Conservation (phyloP, 257 asterid genomes). For the Jacaranda mimosifolia region DNA sequence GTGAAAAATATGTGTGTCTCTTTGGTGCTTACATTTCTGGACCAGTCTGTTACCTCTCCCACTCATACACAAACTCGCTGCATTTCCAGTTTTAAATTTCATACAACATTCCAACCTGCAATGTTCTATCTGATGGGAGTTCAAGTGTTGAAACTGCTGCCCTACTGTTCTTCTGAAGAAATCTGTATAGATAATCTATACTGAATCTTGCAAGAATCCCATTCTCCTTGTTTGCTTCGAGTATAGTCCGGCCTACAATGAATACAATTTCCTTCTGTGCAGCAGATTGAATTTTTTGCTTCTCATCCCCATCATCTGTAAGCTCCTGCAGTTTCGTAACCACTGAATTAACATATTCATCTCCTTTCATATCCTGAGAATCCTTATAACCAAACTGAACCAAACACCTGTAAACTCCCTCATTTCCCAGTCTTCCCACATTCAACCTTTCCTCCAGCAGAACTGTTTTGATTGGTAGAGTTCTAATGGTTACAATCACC, state of each 20-base stretch:
- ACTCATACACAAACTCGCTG: no score
- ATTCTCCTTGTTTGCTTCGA: conserved; percentile 46
- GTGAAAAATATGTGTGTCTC: not conserved
- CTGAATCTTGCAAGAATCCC: conserved; percentile 52
- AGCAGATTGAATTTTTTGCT: conserved; percentile 43
- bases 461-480: conserved; percentile 56
- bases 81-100: conserved; percentile 40
- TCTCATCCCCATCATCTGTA: conserved; percentile 40
- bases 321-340: conserved; percentile 40
- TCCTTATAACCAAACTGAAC: conserved; percentile 73
- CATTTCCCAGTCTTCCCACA: conserved; percentile 54
- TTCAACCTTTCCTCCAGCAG: conserved; percentile 49
- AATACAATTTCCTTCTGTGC: conserved; percentile 46
- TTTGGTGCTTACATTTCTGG: not conserved
- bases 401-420: conserved; percentile 66
- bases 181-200: conserved; percentile 63
- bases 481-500: conserved; percentile 64
- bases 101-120: conserved; percentile 76
- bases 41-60: no score
- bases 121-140: conserved; percentile 57
- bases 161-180: conserved; percentile 71
- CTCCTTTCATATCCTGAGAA: conserved; percentile 51
- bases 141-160: conserved; percentile 51
- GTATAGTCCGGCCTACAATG: conserved; percentile 61
- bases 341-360: conserved; percentile 45